phyloP scores from a whole-genome alignment of 345 rosid species.

The Salix koriyanagi region DNA sequence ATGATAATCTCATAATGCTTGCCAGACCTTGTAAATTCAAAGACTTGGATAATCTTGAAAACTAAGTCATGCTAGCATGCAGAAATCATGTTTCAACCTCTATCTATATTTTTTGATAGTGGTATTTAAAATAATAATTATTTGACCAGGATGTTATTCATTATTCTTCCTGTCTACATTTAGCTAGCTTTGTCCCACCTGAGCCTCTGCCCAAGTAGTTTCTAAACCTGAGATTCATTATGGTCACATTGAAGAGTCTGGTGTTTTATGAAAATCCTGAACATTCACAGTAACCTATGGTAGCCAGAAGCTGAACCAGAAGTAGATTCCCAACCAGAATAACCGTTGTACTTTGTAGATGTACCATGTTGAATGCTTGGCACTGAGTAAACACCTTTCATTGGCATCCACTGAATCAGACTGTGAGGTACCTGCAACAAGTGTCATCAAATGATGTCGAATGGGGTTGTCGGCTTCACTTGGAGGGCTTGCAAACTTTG shows the following conservation, averaged over 20 bases:
- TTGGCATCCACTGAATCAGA: constrained; percentile 27
- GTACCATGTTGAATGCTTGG: constrained; percentile 37
- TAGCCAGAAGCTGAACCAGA: constrained; percentile 49
- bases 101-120: neutral
- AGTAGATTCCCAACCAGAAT: constrained; percentile 52
- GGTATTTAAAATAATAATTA: neutral
- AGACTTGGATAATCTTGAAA: neutral
- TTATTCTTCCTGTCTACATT: constrained; percentile 31
- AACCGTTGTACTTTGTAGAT: constrained; percentile 34
- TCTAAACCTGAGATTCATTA: constrained; percentile 33
- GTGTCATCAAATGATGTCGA: constrained; percentile 38
- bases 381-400: constrained; percentile 42
- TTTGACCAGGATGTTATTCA: neutral
- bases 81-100: neutral
- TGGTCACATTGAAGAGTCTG: neutral
- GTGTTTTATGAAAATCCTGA: neutral
- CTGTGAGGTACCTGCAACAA: constrained; percentile 39
- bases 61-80: neutral
- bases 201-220: constrained; percentile 50
- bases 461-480: constrained; percentile 42
- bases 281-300: constrained; percentile 31
- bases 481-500: constrained; percentile 30
- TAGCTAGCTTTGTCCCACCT: constrained; percentile 32
- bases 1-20: neutral
- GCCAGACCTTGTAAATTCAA: neutral